A percentile compares a stretch with the other conserved stretches of the same genome.
Evolutionary conservation across 2,329 filamentous ascomycete genomes (phyloP).

Genomic region (Diaporthe capsici): DNA sequence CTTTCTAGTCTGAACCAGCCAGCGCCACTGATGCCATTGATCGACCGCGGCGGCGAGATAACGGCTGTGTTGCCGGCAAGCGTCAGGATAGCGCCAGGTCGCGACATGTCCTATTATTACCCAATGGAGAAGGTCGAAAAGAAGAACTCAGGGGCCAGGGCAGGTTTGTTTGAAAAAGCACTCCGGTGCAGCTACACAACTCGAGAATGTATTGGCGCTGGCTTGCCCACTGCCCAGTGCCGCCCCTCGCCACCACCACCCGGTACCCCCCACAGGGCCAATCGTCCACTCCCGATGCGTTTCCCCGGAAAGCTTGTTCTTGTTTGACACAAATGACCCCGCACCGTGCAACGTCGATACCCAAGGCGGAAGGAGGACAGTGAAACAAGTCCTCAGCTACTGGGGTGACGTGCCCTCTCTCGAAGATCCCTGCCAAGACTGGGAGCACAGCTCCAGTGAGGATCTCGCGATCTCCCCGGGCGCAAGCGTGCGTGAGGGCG

Average conservation of each 20-base stretch:
- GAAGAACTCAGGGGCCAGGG: neutral
- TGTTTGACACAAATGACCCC: neutral
- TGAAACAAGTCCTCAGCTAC: neutral
- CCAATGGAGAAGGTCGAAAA: neutral
- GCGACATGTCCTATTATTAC: neutral
- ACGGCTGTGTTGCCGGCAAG: neutral
- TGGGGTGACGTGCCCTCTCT: slow-evolving; percentile 12
- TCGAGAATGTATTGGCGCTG: neutral
- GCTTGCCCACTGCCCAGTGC: neutral
- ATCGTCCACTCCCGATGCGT: neutral
- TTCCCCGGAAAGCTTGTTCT: slow-evolving; percentile 27
- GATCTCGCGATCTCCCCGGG: neutral
- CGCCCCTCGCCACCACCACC: neutral
- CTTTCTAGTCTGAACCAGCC: neutral
- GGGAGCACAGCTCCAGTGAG: slow-evolving; percentile 2
- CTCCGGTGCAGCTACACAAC: neutral
- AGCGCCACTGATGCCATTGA: neutral
- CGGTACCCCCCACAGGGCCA: slow-evolving; percentile 2
- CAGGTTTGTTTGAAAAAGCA: neutral
- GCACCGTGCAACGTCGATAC: neutral
- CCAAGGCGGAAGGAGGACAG: neutral
- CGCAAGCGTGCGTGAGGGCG: neutral
- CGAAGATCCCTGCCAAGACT: slow-evolving; percentile 18
- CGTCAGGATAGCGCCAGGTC: slow-evolving; percentile 12
- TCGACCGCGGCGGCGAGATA: neutral